These are phyloP conservation scores for Medicago arabica DNA, from an alignment of 306 rosid species.

Conservation along the genomic window DNA sequence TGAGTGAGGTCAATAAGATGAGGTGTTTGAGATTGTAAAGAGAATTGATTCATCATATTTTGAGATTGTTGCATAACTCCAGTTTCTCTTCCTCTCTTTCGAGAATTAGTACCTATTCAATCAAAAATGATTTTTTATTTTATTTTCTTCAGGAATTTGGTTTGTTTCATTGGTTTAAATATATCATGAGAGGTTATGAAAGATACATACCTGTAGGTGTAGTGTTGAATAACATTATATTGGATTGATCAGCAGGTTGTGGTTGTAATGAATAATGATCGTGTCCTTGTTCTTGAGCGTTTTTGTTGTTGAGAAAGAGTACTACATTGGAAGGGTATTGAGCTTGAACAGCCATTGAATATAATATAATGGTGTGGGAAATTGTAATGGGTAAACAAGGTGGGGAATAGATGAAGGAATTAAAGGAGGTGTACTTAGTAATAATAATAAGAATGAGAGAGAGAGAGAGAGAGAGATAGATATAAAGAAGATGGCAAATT, in stretches of 20 bases:
- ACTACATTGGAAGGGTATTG: constrained; percentile 85
- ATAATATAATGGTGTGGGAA: constrained; percentile 34
- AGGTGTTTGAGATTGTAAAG: constrained; percentile 63
- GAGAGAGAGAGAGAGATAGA: no score
- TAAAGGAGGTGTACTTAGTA: constrained; percentile 14
- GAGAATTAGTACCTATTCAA: constrained; percentile 44
- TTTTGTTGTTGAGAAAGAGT: constrained; percentile 78
- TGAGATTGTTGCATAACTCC: constrained; percentile 45
- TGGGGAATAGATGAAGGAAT: constrained; percentile 35
- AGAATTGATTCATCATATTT: constrained; percentile 48
- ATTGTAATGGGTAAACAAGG: constrained; percentile 6
- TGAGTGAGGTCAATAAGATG: constrained; percentile 84
- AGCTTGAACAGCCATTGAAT: constrained; percentile 94
- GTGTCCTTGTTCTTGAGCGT: constrained; percentile 63
- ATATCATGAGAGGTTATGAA: not conserved
- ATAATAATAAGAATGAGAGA: constrained; percentile 42
- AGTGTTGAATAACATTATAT: constrained; percentile 68
- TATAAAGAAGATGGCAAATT: no score
- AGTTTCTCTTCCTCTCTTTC: constrained; percentile 85
- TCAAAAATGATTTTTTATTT: not conserved
- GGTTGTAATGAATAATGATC: constrained; percentile 63
- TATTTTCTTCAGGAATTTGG: no score
- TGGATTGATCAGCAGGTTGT: constrained; percentile 74
- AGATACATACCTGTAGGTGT: not conserved
- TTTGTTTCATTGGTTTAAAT: no score